These are phyloP conservation scores for Rutstroemia sp. DNA, from an alignment of 2,329 filamentous ascomycete species.

Conservation along the genomic window DNA sequence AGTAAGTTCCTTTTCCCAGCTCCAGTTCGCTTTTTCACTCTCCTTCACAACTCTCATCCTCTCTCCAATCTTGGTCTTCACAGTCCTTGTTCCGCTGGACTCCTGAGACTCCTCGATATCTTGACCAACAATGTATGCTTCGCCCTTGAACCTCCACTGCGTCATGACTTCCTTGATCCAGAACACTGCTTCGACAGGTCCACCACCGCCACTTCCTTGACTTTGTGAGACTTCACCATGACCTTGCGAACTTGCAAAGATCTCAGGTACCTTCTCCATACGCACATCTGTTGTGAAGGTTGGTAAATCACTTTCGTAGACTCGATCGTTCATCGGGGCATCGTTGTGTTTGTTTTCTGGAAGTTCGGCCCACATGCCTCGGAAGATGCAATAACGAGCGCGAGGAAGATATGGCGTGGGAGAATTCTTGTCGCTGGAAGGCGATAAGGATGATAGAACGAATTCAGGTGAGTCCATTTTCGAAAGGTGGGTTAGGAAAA, in stretches of 20 bases:
- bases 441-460: conserved; percentile 38
- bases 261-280: conserved; percentile 74
- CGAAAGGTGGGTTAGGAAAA: conserved; percentile 29
- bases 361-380: conserved; percentile 73
- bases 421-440: conserved; percentile 25
- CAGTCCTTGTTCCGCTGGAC: conserved; percentile 44
- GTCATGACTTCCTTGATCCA: conserved; percentile 65
- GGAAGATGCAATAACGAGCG: conserved; percentile 74
- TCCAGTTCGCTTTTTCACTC: conserved; percentile 41
- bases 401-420: conserved; percentile 40
- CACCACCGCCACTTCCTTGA: conserved; percentile 54
- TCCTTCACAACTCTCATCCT: conserved; percentile 52
- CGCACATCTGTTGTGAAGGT: conserved; percentile 83
- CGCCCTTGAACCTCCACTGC: conserved; percentile 81
- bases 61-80: conserved; percentile 51
- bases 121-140: conserved; percentile 65
- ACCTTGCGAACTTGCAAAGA: conserved; percentile 47
- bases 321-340: conserved; percentile 60
- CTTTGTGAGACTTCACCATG: conserved; percentile 36
- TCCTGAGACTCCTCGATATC: conserved; percentile 51
- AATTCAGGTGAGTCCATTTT: conserved; percentile 34
- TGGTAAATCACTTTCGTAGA: conserved; percentile 70
- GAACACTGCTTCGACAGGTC: conserved; percentile 73
- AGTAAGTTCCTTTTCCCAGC: conserved; percentile 71
- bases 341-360: conserved; percentile 66